Percentiles rank a stretch among this genome's conserved stretches.
phyloP scores from a whole-genome alignment of 345 rosid genomes.

The Eucalyptus tenuipes region DNA sequence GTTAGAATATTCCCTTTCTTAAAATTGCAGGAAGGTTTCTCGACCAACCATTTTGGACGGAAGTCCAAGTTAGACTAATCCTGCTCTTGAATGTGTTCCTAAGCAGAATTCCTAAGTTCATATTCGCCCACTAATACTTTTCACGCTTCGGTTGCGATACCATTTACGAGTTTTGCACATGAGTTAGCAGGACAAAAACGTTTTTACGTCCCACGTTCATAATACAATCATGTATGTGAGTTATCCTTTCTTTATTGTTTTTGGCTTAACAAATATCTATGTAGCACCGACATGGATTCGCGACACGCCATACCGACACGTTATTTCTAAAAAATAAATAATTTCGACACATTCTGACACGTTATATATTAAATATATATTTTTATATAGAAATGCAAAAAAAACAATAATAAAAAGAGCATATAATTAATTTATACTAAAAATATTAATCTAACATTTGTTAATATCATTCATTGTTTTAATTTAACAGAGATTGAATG shows the following conservation, averaged over 20 bases:
- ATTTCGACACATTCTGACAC: accelerated
- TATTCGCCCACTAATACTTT: not conserved
- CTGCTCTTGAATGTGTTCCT: not conserved
- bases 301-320: too few relatives aligned
- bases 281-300: too few relatives aligned
- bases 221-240: accelerated
- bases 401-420: too few relatives aligned
- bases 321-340: too few relatives aligned
- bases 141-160: not conserved
- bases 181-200: not conserved
- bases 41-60: not conserved
- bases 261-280: not conserved
- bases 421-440: too few relatives aligned
- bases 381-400: too few relatives aligned
- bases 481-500: too few relatives aligned
- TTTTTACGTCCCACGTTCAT: not conserved
- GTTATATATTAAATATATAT: too few relatives aligned
- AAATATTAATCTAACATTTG: too few relatives aligned
- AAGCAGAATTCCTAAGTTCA: not conserved
- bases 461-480: too few relatives aligned
- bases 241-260: not conserved
- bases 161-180: not conserved
- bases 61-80: not conserved
- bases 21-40: not conserved
- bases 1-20: not conserved